Percentiles rank a stretch among this genome's conserved stretches.
phyloP scores from a whole-genome alignment of 441 rosid species.

The Syzygium syzygioides region DNA sequence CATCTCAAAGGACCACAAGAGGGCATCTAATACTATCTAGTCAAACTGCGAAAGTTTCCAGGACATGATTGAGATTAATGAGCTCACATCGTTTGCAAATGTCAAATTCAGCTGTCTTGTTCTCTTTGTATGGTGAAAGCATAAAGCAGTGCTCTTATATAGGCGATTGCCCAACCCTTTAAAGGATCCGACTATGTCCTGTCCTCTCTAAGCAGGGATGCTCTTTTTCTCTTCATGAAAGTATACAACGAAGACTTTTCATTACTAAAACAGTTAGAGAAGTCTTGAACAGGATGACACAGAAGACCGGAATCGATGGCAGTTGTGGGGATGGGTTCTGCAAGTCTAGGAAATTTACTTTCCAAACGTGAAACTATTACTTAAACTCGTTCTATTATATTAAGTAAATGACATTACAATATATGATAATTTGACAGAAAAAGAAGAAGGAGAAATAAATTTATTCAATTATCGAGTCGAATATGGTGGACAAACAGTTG shows the following conservation, averaged over 20 bases:
- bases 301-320: not conserved
- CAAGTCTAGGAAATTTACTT: not conserved
- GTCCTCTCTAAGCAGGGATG: not conserved
- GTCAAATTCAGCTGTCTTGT: not conserved
- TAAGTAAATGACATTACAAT: not conserved
- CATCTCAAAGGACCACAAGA: not conserved
- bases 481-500: not conserved
- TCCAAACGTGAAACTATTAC: not conserved
- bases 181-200: not conserved
- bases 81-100: not conserved
- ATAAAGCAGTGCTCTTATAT: not conserved
- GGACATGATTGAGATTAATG: not conserved
- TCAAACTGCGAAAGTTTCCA: not conserved
- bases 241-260: not conserved
- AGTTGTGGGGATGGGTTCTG: not conserved
- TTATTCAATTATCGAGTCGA: not conserved
- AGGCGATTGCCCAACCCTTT: not conserved
- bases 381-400: not conserved
- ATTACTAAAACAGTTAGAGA: not conserved
- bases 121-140: not conserved
- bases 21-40: not conserved
- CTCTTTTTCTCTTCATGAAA: not conserved
- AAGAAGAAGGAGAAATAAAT: no score
- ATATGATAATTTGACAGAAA: not conserved
- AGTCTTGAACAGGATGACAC: not conserved